A percentile compares a stretch with the other conserved stretches of the same genome.
Conservation (phyloP, 1,284 basidiomycete genomes). For the Blastosporella zonata region DNA sequence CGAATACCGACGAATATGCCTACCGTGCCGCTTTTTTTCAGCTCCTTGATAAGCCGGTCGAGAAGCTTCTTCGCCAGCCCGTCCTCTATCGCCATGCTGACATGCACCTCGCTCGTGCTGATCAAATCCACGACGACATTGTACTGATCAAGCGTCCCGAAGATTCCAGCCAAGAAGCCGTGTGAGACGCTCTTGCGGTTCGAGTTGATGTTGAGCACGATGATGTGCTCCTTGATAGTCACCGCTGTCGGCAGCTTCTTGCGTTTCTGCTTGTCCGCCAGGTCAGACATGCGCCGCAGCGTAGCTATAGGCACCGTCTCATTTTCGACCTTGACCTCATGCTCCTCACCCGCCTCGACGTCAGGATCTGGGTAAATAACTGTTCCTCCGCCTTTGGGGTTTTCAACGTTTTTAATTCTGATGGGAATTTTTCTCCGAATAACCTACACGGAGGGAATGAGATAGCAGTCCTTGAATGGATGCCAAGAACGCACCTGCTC, state of each 20-base stretch:
- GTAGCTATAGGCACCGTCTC: conserved; percentile 28
- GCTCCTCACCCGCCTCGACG: conserved; percentile 33
- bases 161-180: conserved; percentile 95
- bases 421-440: conserved; percentile 93
- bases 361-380: conserved; percentile 89
- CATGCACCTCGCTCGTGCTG: conserved; percentile 96
- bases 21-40: conserved; percentile 78
- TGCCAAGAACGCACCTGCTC: conserved; percentile 69
- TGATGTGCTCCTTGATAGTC: conserved; percentile 95
- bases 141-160: conserved; percentile 86
- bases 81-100: conserved; percentile 89
- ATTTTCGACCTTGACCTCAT: conserved; percentile 17
- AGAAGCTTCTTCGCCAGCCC: conserved; percentile 62
- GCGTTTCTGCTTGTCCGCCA: conserved; percentile 30
- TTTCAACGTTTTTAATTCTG: conserved; percentile 98
- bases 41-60: conserved; percentile 72
- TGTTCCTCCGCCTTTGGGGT: conserved; percentile 85
- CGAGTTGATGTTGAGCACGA: conserved; percentile 94
- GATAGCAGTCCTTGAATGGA: conserved; percentile 25
- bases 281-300: conserved; percentile 21
- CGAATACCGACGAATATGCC: conserved; percentile 29
- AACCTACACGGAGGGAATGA: conserved; percentile 48
- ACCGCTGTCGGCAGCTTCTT: conserved; percentile 89
- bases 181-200: conserved; percentile 97
- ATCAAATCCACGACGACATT: conserved; percentile 97